Evolutionary conservation across 305 asterid species (phyloP), one percentile per base, ranked within the genome.

Genomic region (Rubia tinctorum): DNA sequence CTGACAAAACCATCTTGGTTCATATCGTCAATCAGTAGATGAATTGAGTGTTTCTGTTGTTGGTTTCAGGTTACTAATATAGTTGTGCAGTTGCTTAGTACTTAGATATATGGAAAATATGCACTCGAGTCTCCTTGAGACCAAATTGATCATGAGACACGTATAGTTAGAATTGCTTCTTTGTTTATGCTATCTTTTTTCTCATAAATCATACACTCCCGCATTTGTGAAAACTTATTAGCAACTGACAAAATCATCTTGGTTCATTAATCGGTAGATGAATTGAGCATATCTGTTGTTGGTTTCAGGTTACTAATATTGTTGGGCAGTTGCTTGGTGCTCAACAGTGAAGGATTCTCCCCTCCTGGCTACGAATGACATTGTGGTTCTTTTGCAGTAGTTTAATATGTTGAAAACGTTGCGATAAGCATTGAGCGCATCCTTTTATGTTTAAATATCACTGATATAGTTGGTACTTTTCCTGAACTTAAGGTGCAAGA

Each of bases 301-400:
- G 66, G 55, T 45, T 80, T 86, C 96, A 90, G 98, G 97, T 90
- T 76, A 90, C 91, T 4, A 88, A 83, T 86, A 84, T 90, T n/a
- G n/a, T n/a, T 11, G 98, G 98, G 18, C 91, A 86, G 71, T 83
- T 92, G 82, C 93, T 92, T 44, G 96, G 96, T 64, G 85, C 76
- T 80, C 84, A 71, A 56, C 68, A 72, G 13, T 76, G 69, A 76
- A 42, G 49, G 8, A 56, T 7, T 30, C 53, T 71, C 44, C 10
- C n/a, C 17, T 15, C 58, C 13, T 13, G 25, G 59, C 58, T 17
- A 51, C 7, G 22, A 51, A 58, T 42, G 40, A 17, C 23, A 11
- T 20, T 17, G 71, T 40, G 14, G 14, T 2, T 40, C 42, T 17
- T 6, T 14, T 15, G 39, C 55, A 9, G 23, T 14, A 13, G 43